phyloP scores from a whole-genome alignment of 768 basidiomycete species.

The Russula earlei region DNA sequence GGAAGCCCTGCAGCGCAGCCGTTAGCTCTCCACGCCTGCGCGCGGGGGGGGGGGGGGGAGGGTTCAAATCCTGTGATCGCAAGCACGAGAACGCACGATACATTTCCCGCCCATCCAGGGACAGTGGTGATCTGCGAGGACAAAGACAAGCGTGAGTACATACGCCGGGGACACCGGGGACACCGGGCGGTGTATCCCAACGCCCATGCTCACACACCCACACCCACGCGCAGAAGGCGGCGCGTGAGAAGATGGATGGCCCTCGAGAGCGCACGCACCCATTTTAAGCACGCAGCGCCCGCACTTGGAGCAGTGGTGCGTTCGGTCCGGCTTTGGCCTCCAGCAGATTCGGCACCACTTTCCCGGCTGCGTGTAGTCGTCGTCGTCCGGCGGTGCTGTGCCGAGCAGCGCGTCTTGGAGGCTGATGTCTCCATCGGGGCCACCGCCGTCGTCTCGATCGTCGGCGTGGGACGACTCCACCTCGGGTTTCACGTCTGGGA shows the following conservation, averaged over 20 bases:
- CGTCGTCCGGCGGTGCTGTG: slow-evolving; percentile 33
- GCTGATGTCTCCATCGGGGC: slow-evolving; percentile 29
- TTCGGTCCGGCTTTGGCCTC: slow-evolving; percentile 69
- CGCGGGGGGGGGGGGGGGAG: too few relatives aligned
- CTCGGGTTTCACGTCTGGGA: slow-evolving; percentile 23
- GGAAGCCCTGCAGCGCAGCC: slow-evolving; percentile 47
- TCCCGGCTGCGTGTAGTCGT: slow-evolving; percentile 43
- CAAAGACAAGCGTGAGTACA: not conserved
- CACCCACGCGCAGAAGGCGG: too few relatives aligned
- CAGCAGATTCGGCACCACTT: slow-evolving; percentile 76
- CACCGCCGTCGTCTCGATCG: slow-evolving; percentile 7
- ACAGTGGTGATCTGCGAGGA: slow-evolving; percentile 67
- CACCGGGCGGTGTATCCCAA: too few relatives aligned
- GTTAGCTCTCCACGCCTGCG: not conserved
- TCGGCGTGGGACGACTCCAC: too few relatives aligned
- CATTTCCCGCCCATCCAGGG: slow-evolving; percentile 75
- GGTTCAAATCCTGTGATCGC: not conserved
- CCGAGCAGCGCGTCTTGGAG: slow-evolving; percentile 54
- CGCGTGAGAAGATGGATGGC: too few relatives aligned
- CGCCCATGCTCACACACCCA: too few relatives aligned
- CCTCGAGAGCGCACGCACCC: slow-evolving; percentile 45
- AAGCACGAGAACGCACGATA: slow-evolving; percentile 45
- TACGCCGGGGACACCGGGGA: not conserved
- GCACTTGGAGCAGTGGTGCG: slow-evolving; percentile 72
- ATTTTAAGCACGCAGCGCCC: slow-evolving; percentile 76